Base-by-base conservation (phyloP, 2,329 filamentous ascomycete genomes). In the Whalleya microplaca region DNA sequence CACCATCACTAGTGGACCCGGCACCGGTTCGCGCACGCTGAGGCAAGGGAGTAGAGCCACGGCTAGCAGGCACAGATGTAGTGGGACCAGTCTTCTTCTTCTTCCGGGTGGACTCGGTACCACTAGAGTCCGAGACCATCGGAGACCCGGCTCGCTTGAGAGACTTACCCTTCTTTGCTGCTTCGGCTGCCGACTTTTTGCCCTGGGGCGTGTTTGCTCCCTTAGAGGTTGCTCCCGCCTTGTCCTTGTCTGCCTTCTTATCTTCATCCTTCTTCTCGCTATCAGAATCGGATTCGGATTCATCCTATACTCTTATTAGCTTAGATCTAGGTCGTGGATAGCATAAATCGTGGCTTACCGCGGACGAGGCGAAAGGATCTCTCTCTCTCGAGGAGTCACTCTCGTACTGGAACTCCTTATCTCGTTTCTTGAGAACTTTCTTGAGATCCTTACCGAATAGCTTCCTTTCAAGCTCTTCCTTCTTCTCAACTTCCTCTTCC, bases 101-200 rank as follows among this genome's bases (percentile, higher is more conserved):
- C 71, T 95, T 92, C 63, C 89, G 88, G 21, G 87, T 85, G 0
- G 91, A 94, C 72, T 98, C 94, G 65, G 93, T 96, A 51, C 92
- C 94, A 71, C 92, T 96, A 9, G 92, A 92, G 71, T 98, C 94
- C 1, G 92, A 97, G 29, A 90, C 81, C 62, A 93, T 89, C 2
- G 93, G 92, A 16, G 92, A 96, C 18, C 92, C 92, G 29, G 91
- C 84, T 27, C 94, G 87, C 77, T 97, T 97, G 50, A 94, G 83
- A 29, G 80, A 81, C 68, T 85, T 87, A 66, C 74, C 73, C 70
- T 84, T 85, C 72, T 84, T 85, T 5, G 75, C 68, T 10, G 78
- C 73, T 29, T 83, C 76, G 4, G 73, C 71, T 10, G 73, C 67
- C 53, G 76, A 76, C 51, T 76, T 77, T 68, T 82, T 84, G 48